phyloP scores from a whole-genome alignment of 1,284 basidiomycete species.

The Austroboletus novae-zelandiae region DNA sequence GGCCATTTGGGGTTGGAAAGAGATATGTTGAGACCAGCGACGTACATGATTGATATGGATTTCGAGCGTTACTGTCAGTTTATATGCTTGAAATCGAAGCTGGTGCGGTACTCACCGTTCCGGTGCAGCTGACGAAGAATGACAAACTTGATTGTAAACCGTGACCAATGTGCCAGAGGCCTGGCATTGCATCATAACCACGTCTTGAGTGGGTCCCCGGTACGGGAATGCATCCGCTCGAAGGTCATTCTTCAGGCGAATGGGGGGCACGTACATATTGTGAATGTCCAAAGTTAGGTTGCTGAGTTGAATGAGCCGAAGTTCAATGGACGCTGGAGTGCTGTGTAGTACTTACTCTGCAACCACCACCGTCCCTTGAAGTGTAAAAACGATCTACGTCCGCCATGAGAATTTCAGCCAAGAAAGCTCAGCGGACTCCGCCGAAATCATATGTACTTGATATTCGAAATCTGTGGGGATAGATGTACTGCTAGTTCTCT shows the following conservation, averaged over 20 bases:
- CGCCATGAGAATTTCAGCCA: conserved; percentile 10
- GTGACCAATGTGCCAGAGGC: too few relatives aligned
- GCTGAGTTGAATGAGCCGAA: too few relatives aligned
- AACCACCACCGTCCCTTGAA: too few relatives aligned
- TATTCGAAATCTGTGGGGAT: background rate
- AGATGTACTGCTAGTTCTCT: too few relatives aligned
- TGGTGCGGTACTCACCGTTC: conserved; percentile 4
- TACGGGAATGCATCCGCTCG: too few relatives aligned
- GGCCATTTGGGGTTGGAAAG: conserved; percentile 17
- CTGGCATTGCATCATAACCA: too few relatives aligned
- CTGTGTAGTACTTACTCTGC: too few relatives aligned
- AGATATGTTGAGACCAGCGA: conserved; percentile 15
- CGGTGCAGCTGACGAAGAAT: background rate
- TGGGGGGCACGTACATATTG: too few relatives aligned
- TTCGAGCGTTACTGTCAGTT: background rate
- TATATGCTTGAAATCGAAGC: background rate
- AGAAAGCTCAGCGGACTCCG: background rate
- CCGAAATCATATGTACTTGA: background rate
- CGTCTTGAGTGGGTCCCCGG: too few relatives aligned
- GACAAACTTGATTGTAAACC: background rate
- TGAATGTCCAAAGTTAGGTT: too few relatives aligned
- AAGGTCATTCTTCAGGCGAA: too few relatives aligned
- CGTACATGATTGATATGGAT: conserved; percentile 13
- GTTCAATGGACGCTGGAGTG: too few relatives aligned
- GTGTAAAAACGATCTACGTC: conserved; percentile 18